A percentile compares a stretch with the other conserved stretches of the same genome.
phyloP scores from a whole-genome alignment of 441 rosid species.

The Croton setiger region DNA sequence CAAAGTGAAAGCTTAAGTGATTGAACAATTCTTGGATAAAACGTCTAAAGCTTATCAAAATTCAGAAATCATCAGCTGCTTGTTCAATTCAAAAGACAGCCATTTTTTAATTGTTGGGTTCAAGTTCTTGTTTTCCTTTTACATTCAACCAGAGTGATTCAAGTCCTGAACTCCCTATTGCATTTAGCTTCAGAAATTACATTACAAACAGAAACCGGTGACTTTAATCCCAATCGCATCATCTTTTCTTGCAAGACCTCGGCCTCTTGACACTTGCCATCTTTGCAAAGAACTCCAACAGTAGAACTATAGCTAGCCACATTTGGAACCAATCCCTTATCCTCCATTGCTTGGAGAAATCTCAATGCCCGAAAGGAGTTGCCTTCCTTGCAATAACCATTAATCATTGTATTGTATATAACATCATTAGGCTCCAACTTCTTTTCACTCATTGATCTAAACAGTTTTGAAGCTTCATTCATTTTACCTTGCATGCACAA shows the following conservation, averaged over 20 bases:
- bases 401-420: conserved; percentile 60
- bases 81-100: not conserved
- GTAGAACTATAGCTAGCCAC: conserved; percentile 54
- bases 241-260: conserved; percentile 49
- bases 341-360: conserved; percentile 57
- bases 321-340: conserved; percentile 51
- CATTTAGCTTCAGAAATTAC: conserved; percentile 42
- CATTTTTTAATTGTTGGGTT: not conserved
- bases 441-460: conserved; percentile 43
- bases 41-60: not conserved
- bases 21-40: not conserved
- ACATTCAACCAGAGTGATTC: not conserved
- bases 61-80: not conserved
- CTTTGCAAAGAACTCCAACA: conserved; percentile 58
- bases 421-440: conserved; percentile 56
- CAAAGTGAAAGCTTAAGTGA: not conserved
- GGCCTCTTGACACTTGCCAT: conserved; percentile 56
- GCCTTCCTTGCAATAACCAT: conserved; percentile 69
- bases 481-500: conserved; percentile 62
- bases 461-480: conserved; percentile 59
- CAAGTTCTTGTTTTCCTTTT: not conserved
- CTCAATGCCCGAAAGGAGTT: conserved; percentile 61
- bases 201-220: conserved; percentile 42
- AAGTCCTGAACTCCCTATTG: conserved; percentile 4
- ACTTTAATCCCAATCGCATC: conserved; percentile 44